Conservation (phyloP, 2,329 filamentous ascomycete genomes). For the Periconia digitata region DNA sequence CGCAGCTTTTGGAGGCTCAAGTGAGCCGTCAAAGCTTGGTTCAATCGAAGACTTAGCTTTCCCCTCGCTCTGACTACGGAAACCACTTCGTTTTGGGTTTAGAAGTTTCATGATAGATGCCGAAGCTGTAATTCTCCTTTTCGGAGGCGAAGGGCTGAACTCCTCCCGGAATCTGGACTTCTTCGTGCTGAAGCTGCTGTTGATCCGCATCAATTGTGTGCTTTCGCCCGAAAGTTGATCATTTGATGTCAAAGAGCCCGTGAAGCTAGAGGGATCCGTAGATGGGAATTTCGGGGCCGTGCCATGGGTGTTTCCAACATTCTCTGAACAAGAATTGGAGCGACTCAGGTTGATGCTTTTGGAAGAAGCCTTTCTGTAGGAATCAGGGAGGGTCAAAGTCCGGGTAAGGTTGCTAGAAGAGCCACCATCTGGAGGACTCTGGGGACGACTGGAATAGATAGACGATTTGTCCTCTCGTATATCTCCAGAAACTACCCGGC, state of each 20-base stretch:
- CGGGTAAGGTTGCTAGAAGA: conserved; percentile 22
- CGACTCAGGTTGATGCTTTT: conserved; percentile 14
- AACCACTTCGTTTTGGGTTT: conserved; percentile 26
- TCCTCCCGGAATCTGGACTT: conserved; percentile 41
- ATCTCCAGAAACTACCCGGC: conserved; percentile 29
- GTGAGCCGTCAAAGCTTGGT: conserved; percentile 20
- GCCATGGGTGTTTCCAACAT: conserved; percentile 23
- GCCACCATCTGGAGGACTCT: conserved; percentile 38
- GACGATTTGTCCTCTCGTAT: conserved; percentile 32
- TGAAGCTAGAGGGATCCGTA: conserved; percentile 9
- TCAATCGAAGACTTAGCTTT: conserved; percentile 17
- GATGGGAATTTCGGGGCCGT: too few relatives aligned
- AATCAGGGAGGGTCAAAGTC: conserved; percentile 7
- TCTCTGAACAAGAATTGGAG: conserved; percentile 25
- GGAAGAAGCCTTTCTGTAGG: conserved; percentile 8
- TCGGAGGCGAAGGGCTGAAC: conserved; percentile 34
- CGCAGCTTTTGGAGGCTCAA: conserved; percentile 16
- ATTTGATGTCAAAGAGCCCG: not conserved
- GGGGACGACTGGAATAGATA: conserved; percentile 43
- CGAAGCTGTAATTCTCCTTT: conserved; percentile 26
- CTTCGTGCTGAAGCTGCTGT: conserved; percentile 35
- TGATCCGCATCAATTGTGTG: conserved; percentile 18
- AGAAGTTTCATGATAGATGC: conserved; percentile 35
- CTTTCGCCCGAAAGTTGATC: not conserved
- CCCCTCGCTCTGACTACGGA: conserved; percentile 37